phyloP scores from a whole-genome alignment of 2,329 filamentous ascomycete genomes.

The Colletotrichum orchidophilum region DNA sequence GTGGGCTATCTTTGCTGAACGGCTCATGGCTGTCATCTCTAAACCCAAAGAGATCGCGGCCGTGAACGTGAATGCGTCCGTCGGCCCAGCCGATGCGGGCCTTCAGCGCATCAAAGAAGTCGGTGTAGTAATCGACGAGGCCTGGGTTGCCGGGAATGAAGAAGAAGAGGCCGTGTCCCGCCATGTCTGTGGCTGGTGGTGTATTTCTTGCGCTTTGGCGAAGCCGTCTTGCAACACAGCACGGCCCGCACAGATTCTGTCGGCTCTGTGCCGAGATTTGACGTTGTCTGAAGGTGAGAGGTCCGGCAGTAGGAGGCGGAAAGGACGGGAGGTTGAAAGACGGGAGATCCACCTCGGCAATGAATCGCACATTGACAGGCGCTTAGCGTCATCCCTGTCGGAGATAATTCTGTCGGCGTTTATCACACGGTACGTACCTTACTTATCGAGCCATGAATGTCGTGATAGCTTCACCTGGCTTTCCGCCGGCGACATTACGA shows the following conservation, averaged over 20 bases:
- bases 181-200: neutral
- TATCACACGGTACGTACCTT: neutral
- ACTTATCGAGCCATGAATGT: too few relatives aligned
- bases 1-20: slow-evolving; percentile 51
- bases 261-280: slow-evolving; percentile 4
- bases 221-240: slow-evolving; percentile 10
- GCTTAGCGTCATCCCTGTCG: slow-evolving; percentile 2
- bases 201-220: neutral
- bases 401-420: slow-evolving; percentile 23
- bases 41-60: slow-evolving; percentile 68
- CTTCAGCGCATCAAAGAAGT: slow-evolving; percentile 66
- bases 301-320: neutral
- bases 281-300: slow-evolving; percentile 18
- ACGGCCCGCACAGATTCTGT: slow-evolving; percentile 22
- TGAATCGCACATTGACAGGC: neutral
- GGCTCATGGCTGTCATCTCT: slow-evolving; percentile 60
- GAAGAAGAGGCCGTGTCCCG: slow-evolving; percentile 65
- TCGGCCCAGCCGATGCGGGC: slow-evolving; percentile 29
- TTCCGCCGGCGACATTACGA: neutral
- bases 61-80: slow-evolving; percentile 63
- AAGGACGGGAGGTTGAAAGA: slow-evolving; percentile 1
- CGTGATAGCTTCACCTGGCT: neutral
- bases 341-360: slow-evolving; percentile 3
- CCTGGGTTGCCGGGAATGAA: slow-evolving; percentile 83
- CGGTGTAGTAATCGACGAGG: slow-evolving; percentile 76